Evolutionary conservation across 306 rosid genomes (phyloP).

Genomic region (Malus asiatica): DNA sequence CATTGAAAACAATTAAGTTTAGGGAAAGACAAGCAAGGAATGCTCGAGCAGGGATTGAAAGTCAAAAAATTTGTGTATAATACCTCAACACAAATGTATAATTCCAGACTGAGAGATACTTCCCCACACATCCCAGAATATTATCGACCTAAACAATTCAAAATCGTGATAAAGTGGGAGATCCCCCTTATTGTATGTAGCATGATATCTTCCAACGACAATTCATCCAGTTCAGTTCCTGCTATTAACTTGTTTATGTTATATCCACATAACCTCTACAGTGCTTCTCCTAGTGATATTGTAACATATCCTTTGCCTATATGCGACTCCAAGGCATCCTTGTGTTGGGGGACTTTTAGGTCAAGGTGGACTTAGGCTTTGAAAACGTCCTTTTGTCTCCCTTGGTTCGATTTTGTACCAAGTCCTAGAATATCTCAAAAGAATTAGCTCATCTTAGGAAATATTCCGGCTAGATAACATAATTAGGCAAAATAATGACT

Average conservation of each 20-base stretch:
- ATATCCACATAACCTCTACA: slow-evolving; percentile 52
- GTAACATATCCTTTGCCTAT: slow-evolving; percentile 69
- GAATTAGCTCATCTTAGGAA: too few relatives aligned
- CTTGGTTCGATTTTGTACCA: too few relatives aligned
- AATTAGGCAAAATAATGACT: too few relatives aligned
- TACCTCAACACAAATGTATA: neutral
- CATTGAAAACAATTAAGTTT: too few relatives aligned
- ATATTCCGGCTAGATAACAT: too few relatives aligned
- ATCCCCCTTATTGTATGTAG: slow-evolving; percentile 68
- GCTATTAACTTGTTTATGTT: neutral
- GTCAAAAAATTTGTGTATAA: too few relatives aligned
- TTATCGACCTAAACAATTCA: neutral
- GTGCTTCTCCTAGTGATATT: slow-evolving; percentile 94
- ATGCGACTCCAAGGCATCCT: slow-evolving; percentile 83
- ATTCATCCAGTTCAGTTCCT: slow-evolving; percentile 62
- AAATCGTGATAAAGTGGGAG: slow-evolving; percentile 41
- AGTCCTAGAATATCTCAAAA: too few relatives aligned
- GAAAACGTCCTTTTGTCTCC: too few relatives aligned
- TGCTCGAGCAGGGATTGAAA: too few relatives aligned
- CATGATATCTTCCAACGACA: slow-evolving; percentile 54
- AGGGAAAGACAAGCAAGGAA: too few relatives aligned
- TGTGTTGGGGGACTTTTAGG: too few relatives aligned
- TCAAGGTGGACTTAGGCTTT: too few relatives aligned
- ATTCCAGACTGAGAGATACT: neutral
- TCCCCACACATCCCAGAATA: neutral